Percentiles rank a stretch among this genome's conserved stretches.
phyloP scores from a whole-genome alignment of 1,139 yeast species.

The Candida sp. region DNA sequence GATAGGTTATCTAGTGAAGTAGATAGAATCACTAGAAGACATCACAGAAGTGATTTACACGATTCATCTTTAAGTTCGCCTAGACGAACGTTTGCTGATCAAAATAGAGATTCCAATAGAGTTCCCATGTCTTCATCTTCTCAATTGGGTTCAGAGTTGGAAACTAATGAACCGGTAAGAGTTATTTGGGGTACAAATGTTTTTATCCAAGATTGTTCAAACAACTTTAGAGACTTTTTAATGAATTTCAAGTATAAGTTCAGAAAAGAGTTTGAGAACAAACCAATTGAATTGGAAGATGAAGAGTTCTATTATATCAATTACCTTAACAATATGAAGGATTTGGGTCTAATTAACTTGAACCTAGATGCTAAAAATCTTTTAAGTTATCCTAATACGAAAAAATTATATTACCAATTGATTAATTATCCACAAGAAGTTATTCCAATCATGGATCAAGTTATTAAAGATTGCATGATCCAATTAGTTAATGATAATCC shows the following conservation, averaged over 20 bases:
- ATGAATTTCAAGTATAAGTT: conserved; percentile 80
- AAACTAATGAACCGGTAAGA: conserved; percentile 65
- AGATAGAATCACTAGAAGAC: conserved; percentile 41
- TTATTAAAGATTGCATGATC: conserved; percentile 86
- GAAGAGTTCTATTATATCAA: conserved; percentile 73
- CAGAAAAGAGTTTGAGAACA: conserved; percentile 52
- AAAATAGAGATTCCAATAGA: conserved; percentile 6
- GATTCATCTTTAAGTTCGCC: conserved; percentile 42
- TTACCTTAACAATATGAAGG: conserved; percentile 70
- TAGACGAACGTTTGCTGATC: conserved; percentile 31
- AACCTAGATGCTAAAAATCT: conserved; percentile 83
- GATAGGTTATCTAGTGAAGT: conserved; percentile 40
- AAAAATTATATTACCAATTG: conserved; percentile 78
- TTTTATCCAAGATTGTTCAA: conserved; percentile 82
- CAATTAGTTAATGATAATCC: conserved; percentile 62
- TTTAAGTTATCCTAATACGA: conserved; percentile 71
- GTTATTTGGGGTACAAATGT: conserved; percentile 99
- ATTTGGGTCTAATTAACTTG: conserved; percentile 75
- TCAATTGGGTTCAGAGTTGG: conserved; percentile 23
- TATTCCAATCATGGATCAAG: conserved; percentile 96
- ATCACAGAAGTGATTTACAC: conserved; percentile 41
- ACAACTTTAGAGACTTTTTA: conserved; percentile 75
- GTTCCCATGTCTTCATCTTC: conserved; percentile 23
- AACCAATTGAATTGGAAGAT: conserved; percentile 49
- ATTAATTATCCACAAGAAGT: conserved; percentile 96